Evolutionary conservation across 2,329 filamentous ascomycete genomes (phyloP).

Genomic region (Acrocalymma vagum): DNA sequence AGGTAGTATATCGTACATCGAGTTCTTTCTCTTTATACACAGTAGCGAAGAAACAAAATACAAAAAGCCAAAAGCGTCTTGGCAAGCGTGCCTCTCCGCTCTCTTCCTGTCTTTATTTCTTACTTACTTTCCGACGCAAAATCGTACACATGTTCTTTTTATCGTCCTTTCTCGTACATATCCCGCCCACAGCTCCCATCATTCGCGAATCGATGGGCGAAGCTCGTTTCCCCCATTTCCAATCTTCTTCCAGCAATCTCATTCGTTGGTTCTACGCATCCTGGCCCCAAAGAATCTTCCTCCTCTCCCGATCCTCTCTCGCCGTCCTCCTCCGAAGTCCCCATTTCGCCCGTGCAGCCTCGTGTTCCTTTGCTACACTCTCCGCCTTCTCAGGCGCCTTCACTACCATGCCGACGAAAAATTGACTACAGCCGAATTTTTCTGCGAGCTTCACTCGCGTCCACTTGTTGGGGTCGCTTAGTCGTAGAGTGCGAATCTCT

Average conservation of each 20-base stretch:
- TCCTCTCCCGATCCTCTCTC: constrained; percentile 66
- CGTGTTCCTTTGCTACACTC: constrained; percentile 57
- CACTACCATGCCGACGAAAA: constrained; percentile 69
- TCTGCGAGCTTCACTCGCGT: constrained; percentile 67
- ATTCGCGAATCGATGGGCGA: too few species aligned
- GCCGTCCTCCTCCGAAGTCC: constrained; percentile 66
- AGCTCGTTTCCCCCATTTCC: too few species aligned
- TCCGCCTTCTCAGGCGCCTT: constrained; percentile 52
- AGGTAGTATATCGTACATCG: too few species aligned
- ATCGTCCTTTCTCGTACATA: too few species aligned
- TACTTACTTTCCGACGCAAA: too few species aligned
- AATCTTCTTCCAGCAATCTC: neutral
- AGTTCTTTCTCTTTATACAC: too few species aligned
- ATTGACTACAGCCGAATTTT: constrained; percentile 68
- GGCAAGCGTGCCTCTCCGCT: too few species aligned
- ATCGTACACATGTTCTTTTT: too few species aligned
- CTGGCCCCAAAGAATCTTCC: constrained; percentile 68
- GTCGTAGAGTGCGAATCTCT: constrained; percentile 66
- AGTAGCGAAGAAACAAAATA: too few species aligned
- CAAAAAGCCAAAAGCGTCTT: too few species aligned
- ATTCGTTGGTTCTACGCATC: constrained; percentile 55
- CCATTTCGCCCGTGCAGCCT: constrained; percentile 67
- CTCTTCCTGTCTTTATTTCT: too few species aligned
- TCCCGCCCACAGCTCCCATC: too few species aligned
- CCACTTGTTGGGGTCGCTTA: constrained; percentile 66